Base-by-base conservation (phyloP, 2,329 filamentous ascomycete species). In the Chlorencoelia australis region DNA sequence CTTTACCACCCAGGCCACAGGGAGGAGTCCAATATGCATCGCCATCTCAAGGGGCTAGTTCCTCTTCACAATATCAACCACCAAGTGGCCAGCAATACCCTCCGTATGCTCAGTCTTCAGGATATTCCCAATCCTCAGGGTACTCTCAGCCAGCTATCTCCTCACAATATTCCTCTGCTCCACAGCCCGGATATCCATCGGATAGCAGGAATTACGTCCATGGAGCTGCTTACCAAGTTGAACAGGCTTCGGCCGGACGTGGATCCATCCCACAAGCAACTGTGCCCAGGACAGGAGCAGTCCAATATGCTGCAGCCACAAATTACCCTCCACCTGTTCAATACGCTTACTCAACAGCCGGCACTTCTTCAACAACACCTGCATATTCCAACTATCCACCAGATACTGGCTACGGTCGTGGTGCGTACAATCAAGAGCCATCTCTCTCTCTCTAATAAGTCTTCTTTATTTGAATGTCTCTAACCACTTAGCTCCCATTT, bases 361-460 rank as follows among this genome's bases (percentile, higher is more conserved):
- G 41, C 51, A 50, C 43, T 26, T 20, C 42, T 21, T 46, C 53
- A 33, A 51, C 51, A 42, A 52, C 60, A 22, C 63, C 63, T 43
- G 49, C 56, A 47, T 52, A 51, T 47, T 18, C 46, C 5, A 37
- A 47, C 16, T 68, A 69, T 51, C 63, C 68, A 42, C 55, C 62
- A 54, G 71, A 75, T 55, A 61, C 70, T 30, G 67, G 68, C 46
- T 73, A 69, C 48, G 70, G 70, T 62, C 73, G 73, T 66, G 71
- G 73, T 72, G 67, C 67, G 68, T 77, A 70, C 61, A 45, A 41
- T 48, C 38, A 55, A 40, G 41, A 38, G 33, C 44, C 40, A 41
- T 11, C 17, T 24, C 35, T 42, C 43, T 43, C 43, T 33, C 41
- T 40, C 33, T 36, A 34, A 32, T 37, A 27, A 37, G 34, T 41